Conservation (phyloP, 768 basidiomycete genomes). For the Hericium erinaceus region DNA sequence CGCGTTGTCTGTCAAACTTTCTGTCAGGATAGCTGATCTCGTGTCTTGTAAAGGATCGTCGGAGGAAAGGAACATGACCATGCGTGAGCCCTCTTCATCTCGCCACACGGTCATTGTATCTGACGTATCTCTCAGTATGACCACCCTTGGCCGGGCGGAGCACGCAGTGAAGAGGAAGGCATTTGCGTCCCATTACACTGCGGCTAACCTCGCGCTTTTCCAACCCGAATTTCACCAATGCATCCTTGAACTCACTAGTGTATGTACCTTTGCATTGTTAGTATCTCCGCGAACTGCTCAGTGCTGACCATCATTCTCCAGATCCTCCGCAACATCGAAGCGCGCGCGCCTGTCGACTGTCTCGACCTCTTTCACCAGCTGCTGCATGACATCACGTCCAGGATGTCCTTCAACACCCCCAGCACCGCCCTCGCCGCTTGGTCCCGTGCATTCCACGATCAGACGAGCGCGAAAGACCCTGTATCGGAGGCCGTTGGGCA, state of each 20-base stretch:
- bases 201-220: conserved; percentile 54
- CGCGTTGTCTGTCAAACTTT: conserved; percentile 13
- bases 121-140: conserved; percentile 45
- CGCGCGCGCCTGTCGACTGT: conserved; percentile 51
- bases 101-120: conserved; percentile 8
- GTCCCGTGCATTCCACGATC: conserved; percentile 26
- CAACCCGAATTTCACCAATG: conserved; percentile 62
- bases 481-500: conserved; percentile 67
- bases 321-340: conserved; percentile 50
- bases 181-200: conserved; percentile 66
- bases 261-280: conserved; percentile 20
- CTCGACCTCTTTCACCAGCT: conserved; percentile 66
- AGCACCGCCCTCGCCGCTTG: conserved; percentile 64
- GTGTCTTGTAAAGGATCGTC: conserved; percentile 4
- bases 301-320: conserved; percentile 17
- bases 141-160: conserved; percentile 62
- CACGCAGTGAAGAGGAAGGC: conserved; percentile 66
- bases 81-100: conserved; percentile 45
- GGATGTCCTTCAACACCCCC: conserved; percentile 61
- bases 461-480: conserved; percentile 48
- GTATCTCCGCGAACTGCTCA: background rate
- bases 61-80: conserved; percentile 75
- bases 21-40: conserved; percentile 1
- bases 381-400: conserved; percentile 65
- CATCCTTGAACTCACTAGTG: conserved; percentile 53